Percentiles rank a stretch among this genome's conserved stretches.
Conservation (phyloP, 225 moss, liverwort and hornwort genomes). For the Climacium dendroides region DNA sequence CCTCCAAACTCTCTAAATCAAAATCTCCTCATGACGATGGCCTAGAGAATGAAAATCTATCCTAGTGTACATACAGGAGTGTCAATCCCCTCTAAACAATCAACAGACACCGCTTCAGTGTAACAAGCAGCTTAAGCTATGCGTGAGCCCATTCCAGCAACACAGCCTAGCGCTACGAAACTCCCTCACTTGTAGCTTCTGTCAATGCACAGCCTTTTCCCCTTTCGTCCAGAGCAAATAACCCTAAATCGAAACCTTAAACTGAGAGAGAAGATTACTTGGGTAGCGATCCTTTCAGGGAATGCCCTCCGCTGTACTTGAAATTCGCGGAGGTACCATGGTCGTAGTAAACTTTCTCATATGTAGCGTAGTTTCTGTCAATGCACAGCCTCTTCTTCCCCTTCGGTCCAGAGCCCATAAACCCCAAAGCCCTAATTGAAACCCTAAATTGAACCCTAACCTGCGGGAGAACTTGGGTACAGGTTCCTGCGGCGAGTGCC, state of each 20-base stretch:
- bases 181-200: not conserved
- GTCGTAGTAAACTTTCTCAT: not conserved
- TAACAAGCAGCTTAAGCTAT: not conserved
- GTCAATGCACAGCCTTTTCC: not conserved
- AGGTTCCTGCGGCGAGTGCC: not conserved
- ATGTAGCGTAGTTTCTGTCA: not conserved
- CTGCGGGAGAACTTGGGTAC: not conserved
- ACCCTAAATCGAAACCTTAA: not conserved
- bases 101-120: not conserved
- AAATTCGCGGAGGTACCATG: not conserved
- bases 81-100: not conserved
- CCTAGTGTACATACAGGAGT: not conserved
- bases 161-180: not conserved
- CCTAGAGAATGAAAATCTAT: not conserved
- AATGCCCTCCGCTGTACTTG: not conserved
- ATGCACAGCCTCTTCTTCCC: not conserved
- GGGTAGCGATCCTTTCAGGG: not conserved
- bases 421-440: not conserved
- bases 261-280: not conserved
- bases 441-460: not conserved
- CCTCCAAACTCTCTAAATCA: not conserved
- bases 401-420: not conserved
- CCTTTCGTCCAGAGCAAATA: not conserved
- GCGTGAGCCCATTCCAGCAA: not conserved
- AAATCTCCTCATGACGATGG: not conserved